Evolutionary conservation across 345 rosid species (phyloP), one percentile per base, ranked within the genome.

Genomic region (Populus alba): DNA sequence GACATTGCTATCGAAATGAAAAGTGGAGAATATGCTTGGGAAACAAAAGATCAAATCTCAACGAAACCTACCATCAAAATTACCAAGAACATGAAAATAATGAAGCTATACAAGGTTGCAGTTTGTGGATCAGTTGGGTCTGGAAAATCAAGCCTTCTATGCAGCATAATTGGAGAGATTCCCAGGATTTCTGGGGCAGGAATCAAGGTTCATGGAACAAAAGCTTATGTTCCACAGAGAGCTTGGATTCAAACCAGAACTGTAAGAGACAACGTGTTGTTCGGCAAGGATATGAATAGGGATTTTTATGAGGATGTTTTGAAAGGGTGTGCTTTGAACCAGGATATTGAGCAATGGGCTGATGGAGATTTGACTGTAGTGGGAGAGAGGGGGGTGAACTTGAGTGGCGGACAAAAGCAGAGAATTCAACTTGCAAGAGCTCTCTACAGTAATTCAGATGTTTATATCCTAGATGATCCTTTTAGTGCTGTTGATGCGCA

Each of bases 351-450:
- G 35, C 35, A 16, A 37, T 37, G 37, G 71, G 15, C 76, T 29
- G 75, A 83, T 68, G 88, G 88, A 43, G 98, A 94, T 82, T 80
- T 85, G 82, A 89, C 88, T 23, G 83, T 87, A 35, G 85, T 92
- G 33, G 98, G 98, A 31, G 97, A 94, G 85, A 89, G 95, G 84
- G 97, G 98, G 68, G 83, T 89, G 67, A 94, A 92, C 83, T 81
- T 94, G 47, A 94, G 98, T 59, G 98, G 98, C 11, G 98, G 98
- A 61, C 97, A 93, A 81, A 93, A 92, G 88, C 98, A 92, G 74
- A 82, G 94, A 75, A 80, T 93, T 85, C 97, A 93, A 74, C 84
- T 89, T 37, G 97, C 98, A 12, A 89, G 98, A 68, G 97, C 98
- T 75, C 85, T 87, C 2, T 93, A 88, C 66, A 89, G 88, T 38